A percentile compares a stretch with the other conserved stretches of the same genome.
Evolutionary conservation across 2,329 filamentous ascomycete species (phyloP).

Genomic region (Zasmidium angulare): DNA sequence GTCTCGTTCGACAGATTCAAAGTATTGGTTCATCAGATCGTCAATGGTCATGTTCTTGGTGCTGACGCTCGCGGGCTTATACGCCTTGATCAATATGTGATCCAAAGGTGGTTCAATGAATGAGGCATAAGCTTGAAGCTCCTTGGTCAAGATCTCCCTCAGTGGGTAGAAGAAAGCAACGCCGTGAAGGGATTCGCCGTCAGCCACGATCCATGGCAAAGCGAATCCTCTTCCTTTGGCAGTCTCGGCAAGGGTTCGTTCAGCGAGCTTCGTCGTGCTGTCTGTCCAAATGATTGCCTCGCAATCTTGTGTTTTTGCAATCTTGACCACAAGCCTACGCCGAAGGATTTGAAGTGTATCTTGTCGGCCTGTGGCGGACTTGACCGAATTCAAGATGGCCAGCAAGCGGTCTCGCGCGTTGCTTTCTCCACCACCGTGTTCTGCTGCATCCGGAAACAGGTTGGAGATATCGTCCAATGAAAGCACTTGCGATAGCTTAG

Average conservation of each 20-base stretch:
- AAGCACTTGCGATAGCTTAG: conserved; percentile 14
- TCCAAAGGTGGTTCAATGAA: conserved; percentile 40
- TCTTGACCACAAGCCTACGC: conserved; percentile 67
- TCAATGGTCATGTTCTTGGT: conserved; percentile 85
- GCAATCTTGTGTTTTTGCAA: conserved; percentile 61
- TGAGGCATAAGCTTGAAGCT: conserved; percentile 66
- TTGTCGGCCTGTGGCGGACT: conserved; percentile 67
- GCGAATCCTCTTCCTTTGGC: conserved; percentile 87
- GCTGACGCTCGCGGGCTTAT: conserved; percentile 49
- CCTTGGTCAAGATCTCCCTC: conserved; percentile 79
- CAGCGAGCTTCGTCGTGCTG: conserved; percentile 83
- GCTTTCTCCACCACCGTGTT: neutral
- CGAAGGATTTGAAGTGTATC: conserved; percentile 73
- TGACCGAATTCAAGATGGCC: conserved; percentile 11
- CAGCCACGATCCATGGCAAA: conserved; percentile 77
- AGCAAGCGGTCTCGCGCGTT: conserved; percentile 5
- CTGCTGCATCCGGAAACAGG: conserved; percentile 7
- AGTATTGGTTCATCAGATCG: conserved; percentile 85
- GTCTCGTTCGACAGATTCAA: conserved; percentile 77
- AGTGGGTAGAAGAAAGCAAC: conserved; percentile 73
- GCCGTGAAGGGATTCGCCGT: conserved; percentile 64
- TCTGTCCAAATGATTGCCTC: conserved; percentile 77
- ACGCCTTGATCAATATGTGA: conserved; percentile 35
- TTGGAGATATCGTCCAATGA: conserved; percentile 11
- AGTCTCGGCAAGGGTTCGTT: conserved; percentile 80